phyloP scores from a whole-genome alignment of 352 stramenopile species.

The Globisporangium recalcitrans region DNA sequence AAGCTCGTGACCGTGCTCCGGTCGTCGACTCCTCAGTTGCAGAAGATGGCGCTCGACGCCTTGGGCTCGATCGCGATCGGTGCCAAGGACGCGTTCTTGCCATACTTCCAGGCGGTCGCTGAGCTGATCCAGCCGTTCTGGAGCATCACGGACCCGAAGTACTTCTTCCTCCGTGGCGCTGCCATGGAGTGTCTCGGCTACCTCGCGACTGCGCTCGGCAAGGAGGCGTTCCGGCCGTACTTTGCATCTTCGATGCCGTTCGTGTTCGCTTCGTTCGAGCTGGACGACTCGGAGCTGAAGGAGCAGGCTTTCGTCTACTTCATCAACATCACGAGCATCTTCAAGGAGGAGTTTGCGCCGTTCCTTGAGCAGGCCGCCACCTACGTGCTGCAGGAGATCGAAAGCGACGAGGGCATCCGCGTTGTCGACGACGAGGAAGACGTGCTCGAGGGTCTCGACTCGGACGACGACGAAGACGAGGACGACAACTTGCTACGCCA shows the following conservation, averaged over 20 bases:
- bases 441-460: slow-evolving; percentile 65
- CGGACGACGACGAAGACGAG: slow-evolving; percentile 70
- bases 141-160: slow-evolving; percentile 89
- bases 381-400: slow-evolving; percentile 61
- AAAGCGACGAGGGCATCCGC: slow-evolving; percentile 74
- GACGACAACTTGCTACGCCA: slow-evolving; percentile 66
- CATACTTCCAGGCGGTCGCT: slow-evolving; percentile 90
- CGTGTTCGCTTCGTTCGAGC: slow-evolving; percentile 89
- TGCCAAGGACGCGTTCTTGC: slow-evolving; percentile 95
- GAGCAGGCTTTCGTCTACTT: slow-evolving; percentile 98
- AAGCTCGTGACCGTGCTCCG: slow-evolving; percentile 94
- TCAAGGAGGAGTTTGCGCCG: slow-evolving; percentile 95
- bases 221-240: slow-evolving; percentile 94
- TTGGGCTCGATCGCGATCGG: slow-evolving; percentile 95
- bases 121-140: slow-evolving; percentile 88
- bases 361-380: slow-evolving; percentile 84
- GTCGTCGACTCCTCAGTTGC: slow-evolving; percentile 87
- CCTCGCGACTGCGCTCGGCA: slow-evolving; percentile 94
- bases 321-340: slow-evolving; percentile 97
- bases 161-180: slow-evolving; percentile 91
- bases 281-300: slow-evolving; percentile 95
- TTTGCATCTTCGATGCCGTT: slow-evolving; percentile 93
- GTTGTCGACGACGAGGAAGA: slow-evolving; percentile 72
- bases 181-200: slow-evolving; percentile 98
- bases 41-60: slow-evolving; percentile 97